These are phyloP conservation scores for Allium sativum DNA, from an alignment of 106 monocot species.

Conservation along the genomic window DNA sequence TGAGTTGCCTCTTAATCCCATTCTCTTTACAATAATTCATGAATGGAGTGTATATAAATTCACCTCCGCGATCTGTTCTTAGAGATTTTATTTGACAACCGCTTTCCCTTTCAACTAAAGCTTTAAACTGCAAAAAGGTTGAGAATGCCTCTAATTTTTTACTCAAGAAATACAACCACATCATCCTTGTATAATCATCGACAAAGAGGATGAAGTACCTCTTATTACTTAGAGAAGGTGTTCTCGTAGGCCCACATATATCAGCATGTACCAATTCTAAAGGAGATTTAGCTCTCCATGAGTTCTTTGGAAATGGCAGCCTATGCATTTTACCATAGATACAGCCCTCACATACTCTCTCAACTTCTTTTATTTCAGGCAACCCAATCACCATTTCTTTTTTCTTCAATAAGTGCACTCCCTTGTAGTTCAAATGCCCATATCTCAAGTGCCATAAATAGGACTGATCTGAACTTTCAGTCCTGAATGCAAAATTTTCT, in stretches of 20 bases:
- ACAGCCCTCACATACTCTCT: constrained; percentile 1
- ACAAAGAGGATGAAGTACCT: neutral
- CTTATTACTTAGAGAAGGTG: constrained; percentile 2
- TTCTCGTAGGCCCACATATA: constrained; percentile 9
- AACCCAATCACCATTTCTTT: constrained; percentile 6
- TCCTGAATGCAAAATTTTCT: constrained; percentile 3
- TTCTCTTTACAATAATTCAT: no score
- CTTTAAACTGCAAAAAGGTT: neutral
- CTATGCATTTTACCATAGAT: constrained; percentile 10
- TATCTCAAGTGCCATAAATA: constrained; percentile 4
- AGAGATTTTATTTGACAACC: neutral
- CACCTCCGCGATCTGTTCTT: neutral
- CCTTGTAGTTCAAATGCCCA: neutral
- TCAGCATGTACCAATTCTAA: constrained; percentile 4
- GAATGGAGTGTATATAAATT: neutral
- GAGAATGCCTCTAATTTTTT: constrained; percentile 5
- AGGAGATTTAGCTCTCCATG: constrained; percentile 1
- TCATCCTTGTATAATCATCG: neutral
- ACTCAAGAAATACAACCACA: constrained; percentile 5
- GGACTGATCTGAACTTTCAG: neutral
- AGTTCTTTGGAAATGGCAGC: constrained; percentile 3
- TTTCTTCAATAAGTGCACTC: neutral
- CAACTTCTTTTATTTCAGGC: neutral
- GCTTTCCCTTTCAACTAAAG: constrained; percentile 7
- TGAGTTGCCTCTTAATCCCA: no score